Conservation (phyloP, 2,329 filamentous ascomycete species). For the Phialemonium atrogriseum region DNA sequence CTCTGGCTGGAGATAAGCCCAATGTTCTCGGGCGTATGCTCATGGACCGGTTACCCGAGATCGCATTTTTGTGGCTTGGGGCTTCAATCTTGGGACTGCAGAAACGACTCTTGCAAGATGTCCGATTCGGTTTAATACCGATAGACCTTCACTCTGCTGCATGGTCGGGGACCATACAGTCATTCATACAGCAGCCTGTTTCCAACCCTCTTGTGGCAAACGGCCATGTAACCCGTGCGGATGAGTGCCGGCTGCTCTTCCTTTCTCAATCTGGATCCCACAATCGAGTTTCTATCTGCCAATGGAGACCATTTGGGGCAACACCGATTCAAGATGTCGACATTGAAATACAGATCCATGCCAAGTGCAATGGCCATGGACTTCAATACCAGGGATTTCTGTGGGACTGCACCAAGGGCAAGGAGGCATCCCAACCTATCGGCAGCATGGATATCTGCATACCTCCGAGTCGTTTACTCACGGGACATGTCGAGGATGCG, state of each 20-base stretch:
- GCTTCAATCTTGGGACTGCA: slow-evolving; percentile 13
- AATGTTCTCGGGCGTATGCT: slow-evolving; percentile 15
- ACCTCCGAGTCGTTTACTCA: too few species aligned
- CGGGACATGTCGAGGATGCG: too few species aligned
- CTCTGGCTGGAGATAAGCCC: slow-evolving; percentile 7
- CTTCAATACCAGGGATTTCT: slow-evolving; percentile 15
- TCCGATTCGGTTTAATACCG: slow-evolving; percentile 15
- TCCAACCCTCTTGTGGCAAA: slow-evolving; percentile 6
- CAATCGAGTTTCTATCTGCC: slow-evolving; percentile 13
- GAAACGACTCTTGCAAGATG: slow-evolving; percentile 14
- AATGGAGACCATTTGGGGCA: slow-evolving; percentile 21
- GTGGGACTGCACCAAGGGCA: slow-evolving; percentile 1
- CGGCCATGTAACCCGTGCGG: slow-evolving; percentile 13
- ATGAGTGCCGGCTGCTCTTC: slow-evolving; percentile 21
- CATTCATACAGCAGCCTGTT: slow-evolving; percentile 18
- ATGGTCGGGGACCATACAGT: slow-evolving; percentile 19
- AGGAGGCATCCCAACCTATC: too few species aligned
- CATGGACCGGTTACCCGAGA: slow-evolving; percentile 14
- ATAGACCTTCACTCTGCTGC: slow-evolving; percentile 18
- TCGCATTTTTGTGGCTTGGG: slow-evolving; percentile 20
- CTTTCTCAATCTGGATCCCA: slow-evolving; percentile 15
- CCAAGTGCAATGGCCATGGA: slow-evolving; percentile 14
- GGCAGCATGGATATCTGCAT: too few species aligned
- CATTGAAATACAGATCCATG: slow-evolving; percentile 19
- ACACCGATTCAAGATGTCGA: slow-evolving; percentile 18